Evolutionary conservation across 495 filamentous ascomycete species (phyloP), one percentile per base, ranked within the genome.

Genomic region (Staphylotrichum tortipilum): DNA sequence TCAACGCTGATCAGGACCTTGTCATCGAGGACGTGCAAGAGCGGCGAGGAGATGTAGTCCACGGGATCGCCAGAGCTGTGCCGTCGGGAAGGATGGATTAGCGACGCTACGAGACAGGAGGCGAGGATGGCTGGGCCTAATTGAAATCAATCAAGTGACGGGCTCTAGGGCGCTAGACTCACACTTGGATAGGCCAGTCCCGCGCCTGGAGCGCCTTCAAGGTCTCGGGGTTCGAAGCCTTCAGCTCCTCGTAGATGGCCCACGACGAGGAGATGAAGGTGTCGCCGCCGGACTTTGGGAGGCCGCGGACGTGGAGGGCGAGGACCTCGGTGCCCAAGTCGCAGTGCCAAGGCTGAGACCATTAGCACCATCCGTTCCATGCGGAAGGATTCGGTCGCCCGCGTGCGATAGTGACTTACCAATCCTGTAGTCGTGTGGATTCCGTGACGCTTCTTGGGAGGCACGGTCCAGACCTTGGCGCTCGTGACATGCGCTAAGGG

Each of bases 181-280:
- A 73, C 72, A 69, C 52, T 52, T 73, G 72, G 4, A 74, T 58
- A 0, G 71, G 68, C 69, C 70, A 76, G 18, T 56, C 50, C 12
- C 58, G 54, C 34, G 59, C 49, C 4, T 53, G 50, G 17, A 76
- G 45, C 17, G 33, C 41, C 40, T 68, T 48, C n/a, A 71, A 22
- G 2, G 47, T 60, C 24, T 61, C 55, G 4, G 71, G 68, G 30
- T 64, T 55, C 1, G 55, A 46, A 26, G 47, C 48, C 33, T 56
- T 26, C 1, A 74, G 55, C 23, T 72, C 66, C n/a, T 66, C 63
- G 41, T 67, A 72, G 8, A 72, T 67, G 1, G 63, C 61, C 21
- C 53, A 57, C 3, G 63, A 67, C n/a, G 69, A 65, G 21, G 71
- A 64, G 14, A 76, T 55, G 28, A 57, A 70, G n/a, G 70, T 74